Percentiles rank a stretch among this genome's conserved stretches.
Conservation (phyloP, 495 filamentous ascomycete species). For the Hypoxylon fragiforme region DNA sequence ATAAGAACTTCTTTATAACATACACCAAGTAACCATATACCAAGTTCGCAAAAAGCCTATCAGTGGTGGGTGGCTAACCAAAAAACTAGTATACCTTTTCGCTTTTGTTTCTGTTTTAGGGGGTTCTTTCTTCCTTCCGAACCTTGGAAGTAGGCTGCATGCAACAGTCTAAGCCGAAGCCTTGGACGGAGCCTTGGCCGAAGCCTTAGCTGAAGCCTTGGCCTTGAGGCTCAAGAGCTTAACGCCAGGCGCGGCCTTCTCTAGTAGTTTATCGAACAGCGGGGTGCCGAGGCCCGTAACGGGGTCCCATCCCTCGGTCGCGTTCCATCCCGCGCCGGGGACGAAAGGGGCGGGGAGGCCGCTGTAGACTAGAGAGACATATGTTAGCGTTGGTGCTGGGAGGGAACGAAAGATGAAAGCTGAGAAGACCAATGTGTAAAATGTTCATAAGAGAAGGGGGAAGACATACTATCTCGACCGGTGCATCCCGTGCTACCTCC, state of each 20-base stretch:
- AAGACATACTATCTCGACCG: conserved; percentile 33
- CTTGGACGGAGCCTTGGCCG: too few relatives aligned
- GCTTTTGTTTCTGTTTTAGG: too few relatives aligned
- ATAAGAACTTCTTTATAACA: too few relatives aligned
- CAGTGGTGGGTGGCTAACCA: too few relatives aligned
- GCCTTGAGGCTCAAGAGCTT: conserved; percentile 13
- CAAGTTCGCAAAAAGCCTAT: too few relatives aligned
- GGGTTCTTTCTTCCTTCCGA: too few relatives aligned
- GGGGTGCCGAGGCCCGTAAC: conserved; percentile 45
- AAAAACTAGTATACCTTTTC: too few relatives aligned
- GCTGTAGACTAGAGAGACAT: conserved; percentile 24
- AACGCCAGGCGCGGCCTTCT: conserved; percentile 18
- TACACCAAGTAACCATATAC: too few relatives aligned
- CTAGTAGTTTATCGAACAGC: conserved; percentile 40
- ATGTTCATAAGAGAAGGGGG: background rate
- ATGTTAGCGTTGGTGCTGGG: conserved; percentile 3
- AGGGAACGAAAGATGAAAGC: too few relatives aligned
- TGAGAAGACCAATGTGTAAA: background rate
- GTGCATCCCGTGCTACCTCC: conserved; percentile 60
- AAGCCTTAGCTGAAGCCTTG: background rate
- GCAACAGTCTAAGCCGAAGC: too few relatives aligned
- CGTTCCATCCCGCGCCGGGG: conserved; percentile 64
- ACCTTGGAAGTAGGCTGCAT: too few relatives aligned
- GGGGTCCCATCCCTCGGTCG: conserved; percentile 55
- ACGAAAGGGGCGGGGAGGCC: conserved; percentile 41